phyloP scores from a whole-genome alignment of 805 yeast species.

The Candida railenensis region DNA sequence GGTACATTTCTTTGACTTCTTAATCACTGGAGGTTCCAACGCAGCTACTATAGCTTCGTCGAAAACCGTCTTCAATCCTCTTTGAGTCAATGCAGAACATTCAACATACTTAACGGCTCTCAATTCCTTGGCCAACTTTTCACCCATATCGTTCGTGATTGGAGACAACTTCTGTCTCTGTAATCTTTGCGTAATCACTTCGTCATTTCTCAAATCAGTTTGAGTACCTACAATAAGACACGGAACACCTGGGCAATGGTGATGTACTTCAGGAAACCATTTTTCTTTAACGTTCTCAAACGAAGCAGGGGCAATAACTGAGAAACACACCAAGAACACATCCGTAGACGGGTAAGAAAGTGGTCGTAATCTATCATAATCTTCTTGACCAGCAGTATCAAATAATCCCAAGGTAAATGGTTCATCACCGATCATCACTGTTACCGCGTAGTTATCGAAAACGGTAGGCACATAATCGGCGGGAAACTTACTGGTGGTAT shows the following conservation, averaged over 20 bases:
- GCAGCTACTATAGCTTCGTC: constrained; percentile 99
- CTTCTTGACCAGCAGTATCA: constrained; percentile 99
- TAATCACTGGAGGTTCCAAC: constrained; percentile 91
- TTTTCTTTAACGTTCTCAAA: constrained; percentile 97
- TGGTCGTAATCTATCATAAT: constrained; percentile 96
- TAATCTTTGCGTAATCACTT: constrained; percentile 82
- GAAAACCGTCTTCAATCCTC: constrained; percentile 95
- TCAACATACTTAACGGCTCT: constrained; percentile 96
- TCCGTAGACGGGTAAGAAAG: constrained; percentile 96
- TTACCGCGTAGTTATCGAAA: constrained; percentile 91
- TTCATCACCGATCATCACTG: constrained; percentile 96
- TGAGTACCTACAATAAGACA: constrained; percentile 97
- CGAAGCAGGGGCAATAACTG: constrained; percentile 95
- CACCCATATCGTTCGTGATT: constrained; percentile 84
- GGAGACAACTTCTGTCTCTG: constrained; percentile 89
- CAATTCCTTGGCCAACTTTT: constrained; percentile 86
- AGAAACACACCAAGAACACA: constrained; percentile 92
- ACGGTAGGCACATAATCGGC: constrained; percentile 99
- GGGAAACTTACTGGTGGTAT: constrained; percentile 95
- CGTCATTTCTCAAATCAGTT: constrained; percentile 91
- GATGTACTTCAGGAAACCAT: constrained; percentile 97
- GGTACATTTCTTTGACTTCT: constrained; percentile 78
- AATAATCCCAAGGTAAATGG: constrained; percentile 96
- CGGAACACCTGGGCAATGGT: constrained; percentile 98
- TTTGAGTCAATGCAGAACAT: constrained; percentile 96